Evolutionary conservation across 2,329 filamentous ascomycete species (phyloP).

Genomic region (Pseudogymnoascus sp.): DNA sequence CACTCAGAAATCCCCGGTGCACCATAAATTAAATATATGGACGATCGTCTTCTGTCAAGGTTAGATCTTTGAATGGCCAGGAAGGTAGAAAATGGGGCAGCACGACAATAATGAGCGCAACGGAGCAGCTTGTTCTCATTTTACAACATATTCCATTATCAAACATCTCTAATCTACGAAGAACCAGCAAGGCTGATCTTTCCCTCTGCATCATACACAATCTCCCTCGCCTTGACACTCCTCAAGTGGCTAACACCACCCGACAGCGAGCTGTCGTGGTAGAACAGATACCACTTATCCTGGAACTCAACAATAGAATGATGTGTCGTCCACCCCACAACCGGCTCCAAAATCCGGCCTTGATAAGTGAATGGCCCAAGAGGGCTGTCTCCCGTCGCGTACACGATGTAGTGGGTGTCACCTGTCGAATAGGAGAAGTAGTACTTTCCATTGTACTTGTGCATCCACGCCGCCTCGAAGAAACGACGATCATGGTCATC

Average conservation of each 20-base stretch:
- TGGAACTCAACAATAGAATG: conserved; percentile 70
- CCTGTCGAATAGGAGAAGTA: conserved; percentile 75
- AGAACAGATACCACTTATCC: conserved; percentile 67
- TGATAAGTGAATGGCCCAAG: conserved; percentile 66
- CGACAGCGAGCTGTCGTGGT: conserved; percentile 66
- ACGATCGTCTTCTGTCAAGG: too few species aligned
- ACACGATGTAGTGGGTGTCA: conserved; percentile 68
- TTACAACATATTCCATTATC: background rate
- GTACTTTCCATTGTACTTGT: conserved; percentile 62
- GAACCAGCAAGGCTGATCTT: background rate
- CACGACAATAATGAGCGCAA: too few species aligned
- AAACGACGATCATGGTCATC: conserved; percentile 69
- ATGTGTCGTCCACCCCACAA: conserved; percentile 75
- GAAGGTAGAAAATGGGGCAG: too few species aligned
- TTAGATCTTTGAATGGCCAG: too few species aligned
- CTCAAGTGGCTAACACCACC: conserved; percentile 63
- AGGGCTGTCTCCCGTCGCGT: conserved; percentile 58
- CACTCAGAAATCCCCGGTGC: too few species aligned
- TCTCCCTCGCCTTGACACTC: conserved; percentile 49
- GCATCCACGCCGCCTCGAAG: conserved; percentile 77
- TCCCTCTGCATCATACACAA: background rate
- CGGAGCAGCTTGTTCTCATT: background rate
- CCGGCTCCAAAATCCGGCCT: conserved; percentile 66
- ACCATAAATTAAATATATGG: too few species aligned
- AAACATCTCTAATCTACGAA: background rate